Evolutionary conservation across 768 basidiomycete species (phyloP), one percentile per base, ranked within the genome.

Genomic region (Phanerochaete carnosa): DNA sequence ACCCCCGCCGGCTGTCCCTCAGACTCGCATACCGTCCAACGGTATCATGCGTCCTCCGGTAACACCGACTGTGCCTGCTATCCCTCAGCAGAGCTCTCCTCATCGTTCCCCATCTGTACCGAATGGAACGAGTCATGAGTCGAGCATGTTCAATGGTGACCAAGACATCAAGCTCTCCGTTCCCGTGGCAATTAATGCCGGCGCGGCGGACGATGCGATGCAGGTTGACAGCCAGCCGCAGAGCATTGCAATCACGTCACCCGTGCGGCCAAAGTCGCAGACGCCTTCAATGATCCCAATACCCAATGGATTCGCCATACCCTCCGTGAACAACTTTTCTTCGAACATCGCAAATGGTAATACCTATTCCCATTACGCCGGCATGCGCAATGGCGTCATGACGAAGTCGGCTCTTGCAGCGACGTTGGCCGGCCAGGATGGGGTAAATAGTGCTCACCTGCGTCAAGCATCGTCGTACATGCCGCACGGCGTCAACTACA

Each of bases 21-120:
- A 85, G 45, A 79, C 86, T 75, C 81, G 86, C 45, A 84, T 86
- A 37, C 84, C 85, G 2, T 83, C 86, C 0, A 83, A 82, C 25
- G 82, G 80, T 58, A 81, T 76, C 29, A 83, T 83, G 71, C 83
- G 80, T 25, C 81, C 83, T 0, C 79, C 82, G 13, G 66, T 70
- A 0, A 64, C 77, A 3, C 74, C 80, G 33, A 74, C 70, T 64
- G 73, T 69, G 9, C 67, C 65, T 1, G 62, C 71, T 16, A 64
- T 72, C 16, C 72, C 71, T 30, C 72, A 70, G 22, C 72, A 72
- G 22, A 22, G 52, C 8, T 63, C 67, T 15, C 59, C 65, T 4
- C 67, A 60, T 19, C 59, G 59, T 26, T 63, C 65, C 29, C 62
- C 67, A 7, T 46, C 66, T 2, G 43, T 39, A 6, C 37, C 54